phyloP scores from a whole-genome alignment of 345 rosid genomes.

The Linum usitatissimum region DNA sequence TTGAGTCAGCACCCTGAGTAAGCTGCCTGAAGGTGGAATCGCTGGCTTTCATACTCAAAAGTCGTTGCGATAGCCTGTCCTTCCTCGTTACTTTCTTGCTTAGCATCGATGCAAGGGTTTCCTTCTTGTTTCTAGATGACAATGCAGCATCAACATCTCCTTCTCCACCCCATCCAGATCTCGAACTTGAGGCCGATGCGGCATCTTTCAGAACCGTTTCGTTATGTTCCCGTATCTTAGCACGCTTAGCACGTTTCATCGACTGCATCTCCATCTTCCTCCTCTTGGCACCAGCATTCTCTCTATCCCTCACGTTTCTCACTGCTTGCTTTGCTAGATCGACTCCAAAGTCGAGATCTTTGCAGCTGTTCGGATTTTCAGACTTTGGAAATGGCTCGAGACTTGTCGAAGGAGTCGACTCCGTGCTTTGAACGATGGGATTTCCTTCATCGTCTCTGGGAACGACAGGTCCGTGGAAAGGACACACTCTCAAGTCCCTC shows the following conservation, averaged over 20 bases:
- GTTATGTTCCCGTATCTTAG: constrained; percentile 66
- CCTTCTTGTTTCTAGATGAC: constrained; percentile 39
- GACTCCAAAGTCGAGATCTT: constrained; percentile 26
- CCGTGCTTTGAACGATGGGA: constrained; percentile 25
- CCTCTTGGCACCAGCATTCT: constrained; percentile 41
- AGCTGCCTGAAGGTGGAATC: constrained; percentile 43
- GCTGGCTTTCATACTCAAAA: constrained; percentile 36
- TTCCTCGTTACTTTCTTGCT: constrained; percentile 52
- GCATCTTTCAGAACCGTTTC: constrained; percentile 62
- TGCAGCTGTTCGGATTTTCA: neutral
- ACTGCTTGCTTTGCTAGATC: constrained; percentile 70
- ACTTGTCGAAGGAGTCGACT: neutral
- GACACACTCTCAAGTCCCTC: constrained; percentile 70
- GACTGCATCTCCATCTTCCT: constrained; percentile 40
- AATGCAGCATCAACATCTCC: constrained; percentile 29
- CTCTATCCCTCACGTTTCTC: constrained; percentile 49
- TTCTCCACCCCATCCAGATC: constrained; percentile 37
- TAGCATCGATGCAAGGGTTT: constrained; percentile 49
- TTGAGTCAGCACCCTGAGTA: constrained; percentile 43
- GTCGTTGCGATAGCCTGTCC: constrained; percentile 50
- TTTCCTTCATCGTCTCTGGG: constrained; percentile 60
- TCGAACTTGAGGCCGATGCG: constrained; percentile 67
- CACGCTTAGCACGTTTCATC: constrained; percentile 57
- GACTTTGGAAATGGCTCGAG: too few species aligned
- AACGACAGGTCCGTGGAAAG: constrained; percentile 73